A percentile compares a stretch with the other conserved stretches of the same genome.
Evolutionary conservation across 345 rosid genomes (phyloP).

Genomic region (Sonneratia alba): DNA sequence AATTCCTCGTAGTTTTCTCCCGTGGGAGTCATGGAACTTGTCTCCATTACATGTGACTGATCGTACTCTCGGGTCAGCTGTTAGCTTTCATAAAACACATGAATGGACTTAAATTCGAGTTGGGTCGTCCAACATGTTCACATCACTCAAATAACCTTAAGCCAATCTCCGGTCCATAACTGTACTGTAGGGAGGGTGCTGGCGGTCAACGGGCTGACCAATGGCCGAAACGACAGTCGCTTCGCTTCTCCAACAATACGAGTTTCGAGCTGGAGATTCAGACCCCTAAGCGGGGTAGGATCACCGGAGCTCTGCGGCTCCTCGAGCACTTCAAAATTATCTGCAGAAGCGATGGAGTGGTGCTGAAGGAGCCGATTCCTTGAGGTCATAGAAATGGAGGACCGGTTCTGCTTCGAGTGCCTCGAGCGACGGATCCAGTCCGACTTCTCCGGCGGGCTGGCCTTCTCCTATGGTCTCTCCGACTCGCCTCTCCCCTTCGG

Average conservation of each 20-base stretch:
- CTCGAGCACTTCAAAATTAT: neutral
- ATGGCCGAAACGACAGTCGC: neutral
- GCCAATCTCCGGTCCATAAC: neutral
- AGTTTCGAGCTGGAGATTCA: neutral
- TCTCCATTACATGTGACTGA: no score
- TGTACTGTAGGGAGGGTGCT: neutral
- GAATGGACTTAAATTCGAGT: no score
- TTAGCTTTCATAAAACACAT: no score
- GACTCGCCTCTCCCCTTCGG: constrained; percentile 63
- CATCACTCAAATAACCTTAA: no score
- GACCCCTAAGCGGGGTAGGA: neutral
- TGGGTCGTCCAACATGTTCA: no score
- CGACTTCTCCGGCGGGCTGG: constrained; percentile 55
- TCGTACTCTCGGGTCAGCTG: no score
- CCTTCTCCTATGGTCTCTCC: constrained; percentile 57
- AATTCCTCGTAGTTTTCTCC: no score
- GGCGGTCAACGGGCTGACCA: neutral
- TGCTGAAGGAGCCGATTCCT: neutral
- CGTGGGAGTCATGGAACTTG: no score
- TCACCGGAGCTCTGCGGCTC: neutral
- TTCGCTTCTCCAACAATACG: neutral
- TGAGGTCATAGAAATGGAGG: constrained; percentile 3
- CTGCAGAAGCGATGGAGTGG: neutral
- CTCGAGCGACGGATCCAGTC: constrained; percentile 54
- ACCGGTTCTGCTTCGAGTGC: constrained; percentile 48